Evolutionary conservation across 2,329 filamentous ascomycete genomes (phyloP).

Genomic region (Teratosphaeria epicoccoides): DNA sequence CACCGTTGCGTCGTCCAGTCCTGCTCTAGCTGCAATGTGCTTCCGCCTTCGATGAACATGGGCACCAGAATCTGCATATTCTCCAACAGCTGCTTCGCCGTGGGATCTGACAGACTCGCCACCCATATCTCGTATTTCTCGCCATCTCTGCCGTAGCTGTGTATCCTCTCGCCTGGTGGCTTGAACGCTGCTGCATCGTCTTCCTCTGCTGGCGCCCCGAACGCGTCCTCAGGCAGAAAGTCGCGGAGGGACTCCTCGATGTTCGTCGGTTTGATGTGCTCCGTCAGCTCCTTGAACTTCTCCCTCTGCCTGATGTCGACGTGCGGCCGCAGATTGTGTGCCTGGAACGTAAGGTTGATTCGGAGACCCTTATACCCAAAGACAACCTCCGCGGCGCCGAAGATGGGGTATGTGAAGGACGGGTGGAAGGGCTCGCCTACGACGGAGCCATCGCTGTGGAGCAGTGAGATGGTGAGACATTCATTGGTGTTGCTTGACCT

Average conservation of each 20-base stretch:
- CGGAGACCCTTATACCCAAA: slow-evolving; percentile 79
- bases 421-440: slow-evolving; percentile 53
- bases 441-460: slow-evolving; percentile 39
- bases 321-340: slow-evolving; percentile 68
- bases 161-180: slow-evolving; percentile 65
- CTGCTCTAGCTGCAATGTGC: slow-evolving; percentile 58
- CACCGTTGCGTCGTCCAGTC: slow-evolving; percentile 70
- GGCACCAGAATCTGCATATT: slow-evolving; percentile 76
- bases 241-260: slow-evolving; percentile 53
- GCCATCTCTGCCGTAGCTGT: slow-evolving; percentile 49
- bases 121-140: slow-evolving; percentile 76
- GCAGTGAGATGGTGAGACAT: slow-evolving; percentile 51
- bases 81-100: slow-evolving; percentile 60
- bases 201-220: slow-evolving; percentile 7
- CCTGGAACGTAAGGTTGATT: slow-evolving; percentile 59
- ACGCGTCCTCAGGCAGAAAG: slow-evolving; percentile 57
- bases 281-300: slow-evolving; percentile 59
- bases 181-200: slow-evolving; percentile 37
- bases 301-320: slow-evolving; percentile 60
- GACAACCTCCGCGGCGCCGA: slow-evolving; percentile 84
- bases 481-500: slow-evolving; percentile 47
- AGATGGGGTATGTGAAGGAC: slow-evolving; percentile 81
- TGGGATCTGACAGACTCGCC: slow-evolving; percentile 59
- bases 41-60: slow-evolving; percentile 90
- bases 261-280: slow-evolving; percentile 56